Evolutionary conservation across 1,139 yeast species (phyloP).

Genomic region (Starmera stellimalicola): DNA sequence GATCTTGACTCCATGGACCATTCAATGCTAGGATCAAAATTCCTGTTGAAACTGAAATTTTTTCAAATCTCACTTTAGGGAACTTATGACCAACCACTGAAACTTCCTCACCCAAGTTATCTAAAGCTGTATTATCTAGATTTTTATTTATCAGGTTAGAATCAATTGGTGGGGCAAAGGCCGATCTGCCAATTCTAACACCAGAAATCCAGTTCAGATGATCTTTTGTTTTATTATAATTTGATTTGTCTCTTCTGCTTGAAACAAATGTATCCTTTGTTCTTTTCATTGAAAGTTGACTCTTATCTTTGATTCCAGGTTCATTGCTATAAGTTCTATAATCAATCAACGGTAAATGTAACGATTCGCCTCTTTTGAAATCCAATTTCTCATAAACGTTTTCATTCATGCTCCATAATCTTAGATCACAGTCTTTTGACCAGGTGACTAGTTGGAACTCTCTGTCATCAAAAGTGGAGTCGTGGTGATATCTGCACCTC

Average conservation of each 20-base stretch:
- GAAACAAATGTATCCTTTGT: constrained; percentile 29
- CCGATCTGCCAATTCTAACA: constrained; percentile 60
- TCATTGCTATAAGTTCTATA: constrained; percentile 42
- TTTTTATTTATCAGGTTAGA: constrained; percentile 21
- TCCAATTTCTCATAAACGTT: constrained; percentile 49
- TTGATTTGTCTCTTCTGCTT: constrained; percentile 22
- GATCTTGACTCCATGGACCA: constrained; percentile 60
- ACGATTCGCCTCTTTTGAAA: constrained; percentile 34
- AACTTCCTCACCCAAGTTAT: constrained; percentile 84
- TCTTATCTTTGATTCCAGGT: constrained; percentile 24
- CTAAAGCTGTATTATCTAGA: constrained; percentile 38
- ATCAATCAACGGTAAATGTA: constrained; percentile 30
- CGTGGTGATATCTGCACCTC: constrained; percentile 47
- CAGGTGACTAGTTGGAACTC: constrained; percentile 89
- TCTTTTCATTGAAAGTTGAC: constrained; percentile 14
- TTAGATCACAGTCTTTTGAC: constrained; percentile 81
- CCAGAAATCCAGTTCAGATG: constrained; percentile 94
- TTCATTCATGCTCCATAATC: constrained; percentile 72
- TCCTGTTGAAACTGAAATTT: constrained; percentile 82
- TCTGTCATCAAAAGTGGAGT: constrained; percentile 47
- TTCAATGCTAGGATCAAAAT: constrained; percentile 61
- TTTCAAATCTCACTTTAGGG: constrained; percentile 79
- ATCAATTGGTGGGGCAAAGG: constrained; percentile 25
- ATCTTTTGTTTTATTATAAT: constrained; percentile 33
- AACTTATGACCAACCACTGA: constrained; percentile 84